phyloP scores from a whole-genome alignment of 148 eudicot genomes.

The Fallopia convolvulus region DNA sequence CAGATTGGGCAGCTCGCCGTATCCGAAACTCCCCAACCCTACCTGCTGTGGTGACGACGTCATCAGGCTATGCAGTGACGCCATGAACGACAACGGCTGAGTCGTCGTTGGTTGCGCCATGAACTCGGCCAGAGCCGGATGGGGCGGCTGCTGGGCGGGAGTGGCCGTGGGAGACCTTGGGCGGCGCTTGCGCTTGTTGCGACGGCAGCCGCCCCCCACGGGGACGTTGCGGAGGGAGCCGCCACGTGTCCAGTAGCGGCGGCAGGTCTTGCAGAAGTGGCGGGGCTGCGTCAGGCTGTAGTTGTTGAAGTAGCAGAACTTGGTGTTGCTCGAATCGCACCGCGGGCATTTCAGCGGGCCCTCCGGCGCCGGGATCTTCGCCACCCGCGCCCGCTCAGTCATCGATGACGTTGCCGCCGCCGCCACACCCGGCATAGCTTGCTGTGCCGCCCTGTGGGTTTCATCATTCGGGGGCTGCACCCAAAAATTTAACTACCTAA shows the following conservation, averaged over 20 bases:
- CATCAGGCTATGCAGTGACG: constrained; percentile 19
- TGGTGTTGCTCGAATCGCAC: constrained; percentile 38
- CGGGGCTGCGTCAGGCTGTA: constrained; percentile 41
- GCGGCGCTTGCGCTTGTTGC: constrained; percentile 22
- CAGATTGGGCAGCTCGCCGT: no score
- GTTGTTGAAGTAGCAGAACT: constrained; percentile 47
- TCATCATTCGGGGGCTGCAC: neutral
- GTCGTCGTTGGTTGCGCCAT: neutral
- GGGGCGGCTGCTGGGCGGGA: neutral
- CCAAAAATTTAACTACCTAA: no score
- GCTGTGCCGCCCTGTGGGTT: neutral
- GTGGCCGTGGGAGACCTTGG: constrained; percentile 14
- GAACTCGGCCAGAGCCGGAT: constrained; percentile 11
- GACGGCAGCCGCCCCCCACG: constrained; percentile 40
- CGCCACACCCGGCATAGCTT: neutral
- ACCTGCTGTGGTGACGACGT: constrained; percentile 15
- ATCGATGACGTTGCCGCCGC: constrained; percentile 13
- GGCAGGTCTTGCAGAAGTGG: constrained; percentile 37
- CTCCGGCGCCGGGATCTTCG: constrained; percentile 33
- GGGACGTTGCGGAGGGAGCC: constrained; percentile 30
- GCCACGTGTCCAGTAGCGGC: constrained; percentile 19
- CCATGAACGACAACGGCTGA: constrained; percentile 28
- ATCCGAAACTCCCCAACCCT: constrained; percentile 11
- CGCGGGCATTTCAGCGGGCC: constrained; percentile 37
- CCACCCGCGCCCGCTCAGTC: constrained; percentile 37